Conservation (phyloP, 176 grass and related monocot genomes). For the Microstegium vimineum region DNA sequence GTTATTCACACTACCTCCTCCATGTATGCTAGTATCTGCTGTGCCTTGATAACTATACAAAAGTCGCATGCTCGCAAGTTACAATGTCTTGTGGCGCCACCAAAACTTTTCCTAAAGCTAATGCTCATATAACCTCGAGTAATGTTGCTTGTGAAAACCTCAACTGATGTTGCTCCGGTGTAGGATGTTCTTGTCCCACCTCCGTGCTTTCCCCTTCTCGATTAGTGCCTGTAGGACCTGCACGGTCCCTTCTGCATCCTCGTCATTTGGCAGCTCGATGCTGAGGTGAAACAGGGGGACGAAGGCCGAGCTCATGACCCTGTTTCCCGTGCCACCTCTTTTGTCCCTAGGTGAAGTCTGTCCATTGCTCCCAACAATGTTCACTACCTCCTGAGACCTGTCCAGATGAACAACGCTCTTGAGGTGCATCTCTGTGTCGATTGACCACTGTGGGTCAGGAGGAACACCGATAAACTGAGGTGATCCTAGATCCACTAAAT, state of each 20-base stretch:
- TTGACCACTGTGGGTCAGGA: conserved; percentile 63
- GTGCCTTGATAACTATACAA: conserved; percentile 12
- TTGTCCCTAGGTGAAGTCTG: conserved; percentile 64
- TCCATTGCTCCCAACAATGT: conserved; percentile 86
- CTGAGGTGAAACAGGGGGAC: conserved; percentile 83
- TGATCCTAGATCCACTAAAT: conserved; percentile 51
- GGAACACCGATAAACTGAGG: conserved; percentile 71
- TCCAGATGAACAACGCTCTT: conserved; percentile 86
- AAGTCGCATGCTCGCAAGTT: background rate
- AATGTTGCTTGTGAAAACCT: conserved; percentile 35
- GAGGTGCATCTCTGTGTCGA: conserved; percentile 77
- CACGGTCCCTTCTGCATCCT: conserved; percentile 71
- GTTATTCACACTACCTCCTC: background rate
- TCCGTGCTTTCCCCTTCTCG: conserved; percentile 57
- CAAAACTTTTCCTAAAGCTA: background rate
- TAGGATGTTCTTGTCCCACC: conserved; percentile 47
- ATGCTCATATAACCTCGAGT: background rate
- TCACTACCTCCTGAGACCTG: conserved; percentile 64
- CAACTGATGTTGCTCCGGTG: conserved; percentile 50
- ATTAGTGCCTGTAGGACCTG: conserved; percentile 57
- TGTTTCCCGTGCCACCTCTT: conserved; percentile 43
- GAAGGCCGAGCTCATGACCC: conserved; percentile 49
- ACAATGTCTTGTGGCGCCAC: background rate
- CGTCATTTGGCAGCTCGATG: conserved; percentile 53
- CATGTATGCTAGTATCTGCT: background rate